Percentiles rank a stretch among this genome's conserved stretches.
These are phyloP conservation scores for Globisporangium paroecandrum DNA, from an alignment of 352 stramenopile species.

Conservation along the genomic window DNA sequence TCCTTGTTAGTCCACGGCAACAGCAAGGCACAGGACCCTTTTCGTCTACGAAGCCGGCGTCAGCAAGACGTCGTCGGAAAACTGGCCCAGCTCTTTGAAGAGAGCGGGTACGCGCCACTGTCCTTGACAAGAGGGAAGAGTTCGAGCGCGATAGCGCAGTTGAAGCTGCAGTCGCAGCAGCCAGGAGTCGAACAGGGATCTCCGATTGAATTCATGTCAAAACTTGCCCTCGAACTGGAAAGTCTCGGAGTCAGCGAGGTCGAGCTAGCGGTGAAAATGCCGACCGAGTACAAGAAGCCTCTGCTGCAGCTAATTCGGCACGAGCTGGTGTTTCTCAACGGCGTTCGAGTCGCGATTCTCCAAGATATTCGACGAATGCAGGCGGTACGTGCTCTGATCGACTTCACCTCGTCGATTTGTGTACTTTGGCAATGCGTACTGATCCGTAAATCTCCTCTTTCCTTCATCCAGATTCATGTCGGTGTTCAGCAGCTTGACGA, in stretches of 20 bases:
- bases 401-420: not conserved
- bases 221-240: constrained; percentile 15
- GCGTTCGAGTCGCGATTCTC: constrained; percentile 18
- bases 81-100: constrained; percentile 7
- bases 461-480: constrained; percentile 10
- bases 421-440: not conserved
- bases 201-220: constrained; percentile 5
- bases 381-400: constrained; percentile 17
- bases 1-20: not conserved
- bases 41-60: not conserved
- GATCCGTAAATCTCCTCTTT: not conserved
- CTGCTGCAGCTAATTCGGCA: constrained; percentile 24
- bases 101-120: not conserved
- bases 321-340: constrained; percentile 20
- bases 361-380: constrained; percentile 25
- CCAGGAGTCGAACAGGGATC: not conserved
- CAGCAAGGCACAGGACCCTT: not conserved
- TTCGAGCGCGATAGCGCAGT: no score
- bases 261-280: not conserved
- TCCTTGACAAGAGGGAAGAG: not conserved
- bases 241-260: not conserved
- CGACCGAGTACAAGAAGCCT: constrained; percentile 25
- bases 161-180: no score
- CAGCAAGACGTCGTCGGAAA: constrained; percentile 2
- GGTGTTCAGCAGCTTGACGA: constrained; percentile 10